Base-by-base conservation (phyloP, 2,329 filamentous ascomycete species). In the Uncinocarpus reesii region DNA sequence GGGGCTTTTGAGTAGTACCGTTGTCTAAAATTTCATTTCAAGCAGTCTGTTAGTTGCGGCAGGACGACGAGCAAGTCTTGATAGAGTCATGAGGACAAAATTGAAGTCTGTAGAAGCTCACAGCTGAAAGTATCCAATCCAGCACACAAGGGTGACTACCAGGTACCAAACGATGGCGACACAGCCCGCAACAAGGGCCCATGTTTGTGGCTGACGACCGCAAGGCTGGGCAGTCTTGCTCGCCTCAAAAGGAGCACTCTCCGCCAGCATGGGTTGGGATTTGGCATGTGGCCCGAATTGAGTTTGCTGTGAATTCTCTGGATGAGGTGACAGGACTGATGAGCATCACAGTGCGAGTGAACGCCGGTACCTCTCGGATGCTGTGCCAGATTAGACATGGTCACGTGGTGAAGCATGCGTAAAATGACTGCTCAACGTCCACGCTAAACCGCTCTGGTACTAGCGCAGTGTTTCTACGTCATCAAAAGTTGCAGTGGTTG, bases 101-200 rank as follows among this genome's bases (percentile, higher is more conserved):
- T 4, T 13, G 23, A 13, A 21, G 13, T 21, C 20, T n/a, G 18
- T 21, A 46, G 24, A 13, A 31, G 56, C 68, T 57, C 70, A 81
- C 79, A 83, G 67, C 61, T 80, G 77, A 45, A 69, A 63, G 60
- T 77, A 75, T 43, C 80, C 80, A 57, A 82, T 70, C 35, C 65
- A 63, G 58, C 75, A 78, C 32, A 83, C 77, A 20, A 69, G 54
- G 55, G 72, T 68, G 49, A 82, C 76, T 47, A 71, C 65, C 41
- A 70, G 53, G 57, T 76, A 80, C 77, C 77, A 81, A 53, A 72
- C 65, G 55, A 80, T 62, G 54, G 62, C 62, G 37, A 66, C 58
- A 64, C 72, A 75, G 55, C 67, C 69, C 50, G 65, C 58, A 28
- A 67, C 71, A 54, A 72, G 58, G 42, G 69, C 56, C 60, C 57